A percentile compares a stretch with the other conserved stretches of the same genome.
phyloP scores from a whole-genome alignment of 2,329 filamentous ascomycete genomes.

The Ophiocordyceps robertsii region DNA sequence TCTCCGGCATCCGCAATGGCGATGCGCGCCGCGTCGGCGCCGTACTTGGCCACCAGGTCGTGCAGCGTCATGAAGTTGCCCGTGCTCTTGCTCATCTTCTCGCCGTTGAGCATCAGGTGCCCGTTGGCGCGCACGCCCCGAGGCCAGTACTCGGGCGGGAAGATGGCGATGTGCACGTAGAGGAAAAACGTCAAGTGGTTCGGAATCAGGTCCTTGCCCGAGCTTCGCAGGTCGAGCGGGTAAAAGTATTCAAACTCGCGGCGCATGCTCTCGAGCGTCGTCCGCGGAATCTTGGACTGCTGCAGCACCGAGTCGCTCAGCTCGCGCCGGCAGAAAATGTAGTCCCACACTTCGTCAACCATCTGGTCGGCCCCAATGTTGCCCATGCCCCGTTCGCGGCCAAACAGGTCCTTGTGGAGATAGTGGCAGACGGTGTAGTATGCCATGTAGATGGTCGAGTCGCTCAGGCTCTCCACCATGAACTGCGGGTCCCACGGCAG shows the following conservation, averaged over 20 bases:
- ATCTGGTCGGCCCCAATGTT: slow-evolving; percentile 73
- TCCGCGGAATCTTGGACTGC: slow-evolving; percentile 58
- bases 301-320: slow-evolving; percentile 49
- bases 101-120: slow-evolving; percentile 85
- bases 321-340: slow-evolving; percentile 71
- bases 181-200: slow-evolving; percentile 95
- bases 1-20: slow-evolving; percentile 92
- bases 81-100: slow-evolving; percentile 97
- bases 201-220: slow-evolving; percentile 84
- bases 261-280: slow-evolving; percentile 65
- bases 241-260: slow-evolving; percentile 97
- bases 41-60: slow-evolving; percentile 81
- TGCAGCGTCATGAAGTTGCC: slow-evolving; percentile 92
- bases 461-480: slow-evolving; percentile 82
- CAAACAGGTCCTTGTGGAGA: slow-evolving; percentile 79
- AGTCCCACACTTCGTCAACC: slow-evolving; percentile 94
- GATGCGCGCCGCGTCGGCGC: slow-evolving; percentile 82
- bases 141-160: slow-evolving; percentile 82
- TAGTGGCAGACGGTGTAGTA: slow-evolving; percentile 57
- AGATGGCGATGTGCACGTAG: slow-evolving; percentile 85
- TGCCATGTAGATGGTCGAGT: slow-evolving; percentile 86
- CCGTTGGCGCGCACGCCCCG: slow-evolving; percentile 77
- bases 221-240: slow-evolving; percentile 75
- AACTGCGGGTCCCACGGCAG: slow-evolving; percentile 88
- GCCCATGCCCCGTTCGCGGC: slow-evolving; percentile 53